Percentiles rank a stretch among this genome's conserved stretches.
phyloP scores from a whole-genome alignment of 2,329 filamentous ascomycete species.

The Dactylonectria macrodidyma region DNA sequence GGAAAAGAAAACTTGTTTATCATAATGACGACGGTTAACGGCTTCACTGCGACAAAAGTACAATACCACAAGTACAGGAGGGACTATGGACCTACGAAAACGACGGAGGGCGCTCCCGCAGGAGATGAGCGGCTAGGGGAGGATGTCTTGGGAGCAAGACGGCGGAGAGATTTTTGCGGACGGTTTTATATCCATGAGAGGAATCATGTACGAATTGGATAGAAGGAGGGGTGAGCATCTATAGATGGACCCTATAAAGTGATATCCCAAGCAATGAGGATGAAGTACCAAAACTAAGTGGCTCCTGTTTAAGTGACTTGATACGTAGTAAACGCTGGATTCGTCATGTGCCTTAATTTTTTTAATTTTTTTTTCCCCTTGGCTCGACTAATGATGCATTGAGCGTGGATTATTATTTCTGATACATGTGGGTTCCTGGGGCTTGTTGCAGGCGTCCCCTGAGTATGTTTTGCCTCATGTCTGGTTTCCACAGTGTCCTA shows the following conservation, averaged over 20 bases:
- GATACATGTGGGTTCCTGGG: conserved; percentile 10
- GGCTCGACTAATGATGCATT: not conserved
- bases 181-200: conserved; percentile 39
- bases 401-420: not conserved
- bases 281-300: conserved; percentile 1
- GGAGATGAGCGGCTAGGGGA: conserved; percentile 6
- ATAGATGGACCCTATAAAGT: conserved; percentile 27
- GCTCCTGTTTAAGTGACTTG: not conserved
- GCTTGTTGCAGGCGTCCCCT: conserved; percentile 5
- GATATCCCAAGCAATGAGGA: conserved; percentile 48
- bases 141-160: conserved; percentile 21
- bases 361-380: not conserved
- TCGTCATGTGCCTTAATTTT: not conserved
- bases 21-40: conserved; percentile 50
- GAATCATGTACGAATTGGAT: conserved; percentile 46
- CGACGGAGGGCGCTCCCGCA: conserved; percentile 17
- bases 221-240: conserved; percentile 29
- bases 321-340: not conserved
- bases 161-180: conserved; percentile 32
- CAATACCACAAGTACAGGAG: conserved; percentile 29
- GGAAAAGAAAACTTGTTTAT: conserved; percentile 47
- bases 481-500: not conserved
- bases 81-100: conserved; percentile 24
- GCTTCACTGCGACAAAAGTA: conserved; percentile 49
- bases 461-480: not conserved